A percentile compares a stretch with the other conserved stretches of the same genome.
phyloP scores from a whole-genome alignment of 2,329 filamentous ascomycete genomes.

The Fusarium guadeloupense region DNA sequence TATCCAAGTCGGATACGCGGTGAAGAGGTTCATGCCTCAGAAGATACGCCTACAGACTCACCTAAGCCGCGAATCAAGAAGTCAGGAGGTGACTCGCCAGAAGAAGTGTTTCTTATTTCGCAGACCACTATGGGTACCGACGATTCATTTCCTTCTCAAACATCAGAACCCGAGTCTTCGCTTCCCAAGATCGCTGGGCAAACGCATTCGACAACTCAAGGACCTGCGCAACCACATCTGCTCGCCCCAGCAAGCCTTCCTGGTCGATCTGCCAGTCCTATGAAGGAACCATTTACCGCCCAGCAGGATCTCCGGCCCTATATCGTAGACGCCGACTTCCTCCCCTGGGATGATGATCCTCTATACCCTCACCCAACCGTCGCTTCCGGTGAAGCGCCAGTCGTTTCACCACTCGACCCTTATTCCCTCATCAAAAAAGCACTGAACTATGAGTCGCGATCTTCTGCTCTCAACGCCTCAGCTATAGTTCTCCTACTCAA shows the following conservation, averaged over 20 bases:
- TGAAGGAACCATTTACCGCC: constrained; percentile 42
- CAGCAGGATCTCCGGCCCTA: constrained; percentile 52
- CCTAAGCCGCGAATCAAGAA: constrained; percentile 7
- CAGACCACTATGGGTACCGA: constrained; percentile 56
- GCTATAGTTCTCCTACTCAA: constrained; percentile 69
- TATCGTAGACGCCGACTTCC: constrained; percentile 66
- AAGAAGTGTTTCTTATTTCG: constrained; percentile 56
- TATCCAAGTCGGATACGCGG: constrained; percentile 59
- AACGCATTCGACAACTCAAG: constrained; percentile 1
- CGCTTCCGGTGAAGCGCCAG: constrained; percentile 19
- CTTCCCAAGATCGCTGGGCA: constrained; percentile 21
- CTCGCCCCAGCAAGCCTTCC: constrained; percentile 28
- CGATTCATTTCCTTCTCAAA: constrained; percentile 46
- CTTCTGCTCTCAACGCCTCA: constrained; percentile 67
- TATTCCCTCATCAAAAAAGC: constrained; percentile 63
- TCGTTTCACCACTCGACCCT: constrained; percentile 60
- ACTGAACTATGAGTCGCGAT: constrained; percentile 64
- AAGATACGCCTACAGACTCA: constrained; percentile 21
- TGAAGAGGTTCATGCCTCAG: constrained; percentile 45
- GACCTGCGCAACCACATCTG: constrained; percentile 14
- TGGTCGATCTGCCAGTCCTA: constrained; percentile 37
- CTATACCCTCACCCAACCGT: constrained; percentile 59
- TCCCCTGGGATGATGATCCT: constrained; percentile 67
- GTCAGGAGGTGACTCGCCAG: constrained; percentile 45
- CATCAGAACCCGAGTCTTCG: constrained; percentile 36